These are phyloP conservation scores for Ceratocystis huliohia DNA, from an alignment of 2,329 filamentous ascomycete species.

Conservation along the genomic window DNA sequence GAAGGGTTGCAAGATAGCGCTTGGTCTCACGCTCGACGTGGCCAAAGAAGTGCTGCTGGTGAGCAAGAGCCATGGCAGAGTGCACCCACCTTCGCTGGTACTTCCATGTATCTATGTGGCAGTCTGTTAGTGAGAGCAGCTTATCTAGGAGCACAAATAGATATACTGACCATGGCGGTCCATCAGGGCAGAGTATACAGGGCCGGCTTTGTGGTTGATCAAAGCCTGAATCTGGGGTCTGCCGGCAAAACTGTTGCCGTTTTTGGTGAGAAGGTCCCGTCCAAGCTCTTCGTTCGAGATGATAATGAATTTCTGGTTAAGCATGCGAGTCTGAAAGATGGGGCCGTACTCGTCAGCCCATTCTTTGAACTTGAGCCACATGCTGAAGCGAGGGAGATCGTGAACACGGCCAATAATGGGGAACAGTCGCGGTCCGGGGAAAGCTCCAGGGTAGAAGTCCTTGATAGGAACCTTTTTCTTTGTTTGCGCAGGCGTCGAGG, in stretches of 20 bases:
- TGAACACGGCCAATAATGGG: conserved; percentile 38
- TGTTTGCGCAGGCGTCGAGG: neutral
- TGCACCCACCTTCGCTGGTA: conserved; percentile 41
- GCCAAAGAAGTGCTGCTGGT: conserved; percentile 35
- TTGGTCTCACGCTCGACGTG: conserved; percentile 37
- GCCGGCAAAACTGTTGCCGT: conserved; percentile 39
- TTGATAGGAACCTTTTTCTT: conserved; percentile 22
- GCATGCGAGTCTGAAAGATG: conserved; percentile 33
- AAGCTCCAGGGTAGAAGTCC: conserved; percentile 26
- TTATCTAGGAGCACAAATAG: neutral
- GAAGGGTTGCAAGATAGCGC: conserved; percentile 34
- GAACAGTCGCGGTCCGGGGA: conserved; percentile 37
- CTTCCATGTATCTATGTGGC: conserved; percentile 34
- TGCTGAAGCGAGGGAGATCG: conserved; percentile 34
- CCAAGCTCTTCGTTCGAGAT: conserved; percentile 38
- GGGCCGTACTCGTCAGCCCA: conserved; percentile 34
- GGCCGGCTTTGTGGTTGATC: conserved; percentile 37
- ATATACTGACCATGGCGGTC: conserved; percentile 35
- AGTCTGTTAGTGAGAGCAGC: neutral
- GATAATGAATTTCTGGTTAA: conserved; percentile 33
- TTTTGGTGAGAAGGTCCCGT: conserved; percentile 37
- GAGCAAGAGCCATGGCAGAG: conserved; percentile 34
- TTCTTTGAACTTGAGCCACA: conserved; percentile 41
- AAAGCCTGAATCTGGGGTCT: conserved; percentile 39
- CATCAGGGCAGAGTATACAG: conserved; percentile 39